Evolutionary conservation across 345 rosid species (phyloP).

Genomic region (Erodium maritimum): DNA sequence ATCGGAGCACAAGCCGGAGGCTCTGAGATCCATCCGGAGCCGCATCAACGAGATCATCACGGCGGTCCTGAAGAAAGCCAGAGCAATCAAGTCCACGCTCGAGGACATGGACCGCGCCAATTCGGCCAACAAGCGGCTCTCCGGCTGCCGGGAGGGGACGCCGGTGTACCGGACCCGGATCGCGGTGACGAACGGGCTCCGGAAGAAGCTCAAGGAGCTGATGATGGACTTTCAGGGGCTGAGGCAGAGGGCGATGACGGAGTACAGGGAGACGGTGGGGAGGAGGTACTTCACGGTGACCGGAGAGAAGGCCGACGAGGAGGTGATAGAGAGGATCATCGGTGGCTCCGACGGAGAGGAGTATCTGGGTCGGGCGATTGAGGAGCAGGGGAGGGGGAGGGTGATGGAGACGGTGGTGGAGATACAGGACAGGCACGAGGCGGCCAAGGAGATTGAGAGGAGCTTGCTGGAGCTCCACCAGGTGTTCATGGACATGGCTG

Average conservation of each 20-base stretch:
- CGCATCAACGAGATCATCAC: slow-evolving; percentile 65
- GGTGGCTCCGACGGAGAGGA: slow-evolving; percentile 50
- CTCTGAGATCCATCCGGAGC: slow-evolving; percentile 47
- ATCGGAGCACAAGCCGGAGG: slow-evolving; percentile 64
- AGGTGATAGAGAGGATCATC: slow-evolving; percentile 73
- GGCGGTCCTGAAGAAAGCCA: slow-evolving; percentile 52
- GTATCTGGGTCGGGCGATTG: slow-evolving; percentile 53
- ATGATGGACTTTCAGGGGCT: slow-evolving; percentile 95
- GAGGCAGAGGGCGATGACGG: slow-evolving; percentile 84
- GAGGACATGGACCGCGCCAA: slow-evolving; percentile 88
- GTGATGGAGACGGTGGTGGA: slow-evolving; percentile 85
- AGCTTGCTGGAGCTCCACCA: slow-evolving; percentile 89
- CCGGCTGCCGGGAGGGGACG: slow-evolving; percentile 70
- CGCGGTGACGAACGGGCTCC: slow-evolving; percentile 68
- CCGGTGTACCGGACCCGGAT: slow-evolving; percentile 62
- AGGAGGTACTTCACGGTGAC: slow-evolving; percentile 89
- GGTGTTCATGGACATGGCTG: slow-evolving; percentile 88
- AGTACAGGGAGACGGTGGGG: slow-evolving; percentile 79
- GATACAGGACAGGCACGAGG: slow-evolving; percentile 82
- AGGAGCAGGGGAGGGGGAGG: slow-evolving; percentile 90
- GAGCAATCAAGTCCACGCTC: slow-evolving; percentile 45
- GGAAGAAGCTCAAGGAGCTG: slow-evolving; percentile 73
- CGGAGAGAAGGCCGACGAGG: slow-evolving; percentile 75
- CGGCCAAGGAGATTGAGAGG: slow-evolving; percentile 89
- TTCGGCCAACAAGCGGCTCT: slow-evolving; percentile 62